Conservation (phyloP, 75 land plant genomes). For the Pinus tabuliformis region DNA sequence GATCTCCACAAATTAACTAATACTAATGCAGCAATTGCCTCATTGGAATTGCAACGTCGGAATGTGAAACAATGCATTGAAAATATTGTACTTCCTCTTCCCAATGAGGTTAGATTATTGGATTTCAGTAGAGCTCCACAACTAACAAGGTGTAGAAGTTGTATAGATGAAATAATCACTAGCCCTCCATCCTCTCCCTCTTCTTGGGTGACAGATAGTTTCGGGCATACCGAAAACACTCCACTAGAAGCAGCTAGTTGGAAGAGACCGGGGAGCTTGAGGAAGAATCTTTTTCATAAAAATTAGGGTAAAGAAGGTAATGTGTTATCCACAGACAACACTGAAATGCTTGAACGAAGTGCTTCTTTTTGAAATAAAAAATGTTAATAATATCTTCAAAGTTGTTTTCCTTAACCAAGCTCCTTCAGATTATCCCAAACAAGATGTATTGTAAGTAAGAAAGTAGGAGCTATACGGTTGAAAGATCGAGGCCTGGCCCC, state of each 20-base stretch:
- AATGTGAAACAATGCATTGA: conserved; percentile 21
- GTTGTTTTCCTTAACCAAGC: neutral
- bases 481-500: no score
- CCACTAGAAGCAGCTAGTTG: neutral
- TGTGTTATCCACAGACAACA: neutral
- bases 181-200: neutral
- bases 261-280: neutral
- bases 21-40: conserved; percentile 24
- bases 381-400: conserved; percentile 20
- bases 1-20: conserved; percentile 12
- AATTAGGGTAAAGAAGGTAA: neutral
- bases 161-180: conserved; percentile 19
- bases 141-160: conserved; percentile 37
- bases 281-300: conserved; percentile 4
- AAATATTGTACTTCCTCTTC: conserved; percentile 18
- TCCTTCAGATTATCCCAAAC: no score
- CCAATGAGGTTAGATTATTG: conserved; percentile 12
- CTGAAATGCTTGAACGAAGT: neutral
- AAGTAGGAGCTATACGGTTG: no score
- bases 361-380: neutral
- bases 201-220: neutral
- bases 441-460: no score
- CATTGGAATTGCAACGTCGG: conserved; percentile 18
- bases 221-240: conserved; percentile 2
- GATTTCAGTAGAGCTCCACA: neutral